Conservation (phyloP, 2,329 filamentous ascomycete genomes). For the Fusarium concolor region DNA sequence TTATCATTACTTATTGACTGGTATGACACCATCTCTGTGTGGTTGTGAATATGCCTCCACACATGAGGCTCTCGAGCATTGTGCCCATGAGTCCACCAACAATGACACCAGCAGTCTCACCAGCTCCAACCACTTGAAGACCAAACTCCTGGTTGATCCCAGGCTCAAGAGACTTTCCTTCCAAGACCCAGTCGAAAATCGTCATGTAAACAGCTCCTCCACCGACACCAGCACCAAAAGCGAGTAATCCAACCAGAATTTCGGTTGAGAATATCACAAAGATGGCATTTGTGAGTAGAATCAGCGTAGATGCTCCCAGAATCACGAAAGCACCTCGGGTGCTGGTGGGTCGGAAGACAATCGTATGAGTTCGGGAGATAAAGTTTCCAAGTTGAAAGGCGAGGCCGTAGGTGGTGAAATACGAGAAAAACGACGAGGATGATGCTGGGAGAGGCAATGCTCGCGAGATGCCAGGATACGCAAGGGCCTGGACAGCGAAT, state of each 20-base stretch:
- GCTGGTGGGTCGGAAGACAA: constrained; percentile 30
- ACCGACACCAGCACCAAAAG: constrained; percentile 45
- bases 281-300: constrained; percentile 37
- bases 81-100: constrained; percentile 45
- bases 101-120: constrained; percentile 47
- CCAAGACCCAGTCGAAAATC: constrained; percentile 34
- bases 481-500: constrained; percentile 41
- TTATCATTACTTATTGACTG: constrained; percentile 10
- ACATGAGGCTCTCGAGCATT: constrained; percentile 43
- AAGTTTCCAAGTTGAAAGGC: constrained; percentile 48
- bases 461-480: constrained; percentile 48
- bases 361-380: constrained; percentile 41
- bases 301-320: constrained; percentile 13
- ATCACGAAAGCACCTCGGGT: constrained; percentile 15
- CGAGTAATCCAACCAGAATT: constrained; percentile 41
- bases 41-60: constrained; percentile 15
- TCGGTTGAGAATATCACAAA: constrained; percentile 41
- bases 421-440: constrained; percentile 47
- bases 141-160: constrained; percentile 45
- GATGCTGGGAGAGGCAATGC: constrained; percentile 39
- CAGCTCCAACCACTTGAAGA: constrained; percentile 46
- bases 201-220: constrained; percentile 49
- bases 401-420: constrained; percentile 45
- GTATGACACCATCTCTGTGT: constrained; percentile 48
- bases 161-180: constrained; percentile 31